Percentiles rank a stretch among this genome's conserved stretches.
phyloP scores from a whole-genome alignment of 2,329 filamentous ascomycete species.

The Spiromastix sp. region DNA sequence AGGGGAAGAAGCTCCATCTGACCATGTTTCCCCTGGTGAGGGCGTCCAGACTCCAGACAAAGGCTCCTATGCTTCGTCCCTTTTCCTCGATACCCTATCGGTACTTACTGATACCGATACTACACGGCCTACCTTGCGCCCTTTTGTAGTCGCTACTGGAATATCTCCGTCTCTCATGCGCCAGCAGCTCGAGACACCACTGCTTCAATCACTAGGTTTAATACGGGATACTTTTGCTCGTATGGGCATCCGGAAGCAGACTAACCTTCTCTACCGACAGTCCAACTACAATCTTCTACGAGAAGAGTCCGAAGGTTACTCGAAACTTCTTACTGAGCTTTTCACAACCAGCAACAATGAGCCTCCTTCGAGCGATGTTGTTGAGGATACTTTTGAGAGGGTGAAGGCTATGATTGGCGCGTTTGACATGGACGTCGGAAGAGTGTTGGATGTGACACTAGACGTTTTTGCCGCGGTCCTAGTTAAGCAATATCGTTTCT shows the following conservation, averaged over 20 bases:
- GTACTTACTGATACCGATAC: conserved; percentile 65
- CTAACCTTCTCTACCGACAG: conserved; percentile 86
- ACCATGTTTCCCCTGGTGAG: conserved; percentile 38
- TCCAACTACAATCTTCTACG: conserved; percentile 93
- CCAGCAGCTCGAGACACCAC: conserved; percentile 66
- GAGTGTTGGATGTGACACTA: conserved; percentile 85
- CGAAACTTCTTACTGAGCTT: conserved; percentile 89
- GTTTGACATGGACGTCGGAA: conserved; percentile 91
- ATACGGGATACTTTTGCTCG: conserved; percentile 77
- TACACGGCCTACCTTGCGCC: conserved; percentile 46
- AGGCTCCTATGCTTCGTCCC: conserved; percentile 50
- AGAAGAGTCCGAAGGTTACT: conserved; percentile 94
- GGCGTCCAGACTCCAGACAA: conserved; percentile 29
- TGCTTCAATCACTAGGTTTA: conserved; percentile 66
- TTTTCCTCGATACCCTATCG: conserved; percentile 76
- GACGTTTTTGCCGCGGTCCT: conserved; percentile 91
- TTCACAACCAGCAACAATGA: conserved; percentile 76
- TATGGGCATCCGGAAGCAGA: conserved; percentile 79
- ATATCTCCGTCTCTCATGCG: conserved; percentile 66
- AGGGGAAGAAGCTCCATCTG: conserved; percentile 40
- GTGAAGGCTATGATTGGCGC: conserved; percentile 93
- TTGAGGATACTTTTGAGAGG: conserved; percentile 77
- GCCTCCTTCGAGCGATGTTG: conserved; percentile 62
- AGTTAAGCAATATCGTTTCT: conserved; percentile 87
- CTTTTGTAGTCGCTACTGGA: conserved; percentile 61